Evolutionary conservation across 805 yeast genomes (phyloP).

Genomic region (Metschnikowia peoriensis): DNA sequence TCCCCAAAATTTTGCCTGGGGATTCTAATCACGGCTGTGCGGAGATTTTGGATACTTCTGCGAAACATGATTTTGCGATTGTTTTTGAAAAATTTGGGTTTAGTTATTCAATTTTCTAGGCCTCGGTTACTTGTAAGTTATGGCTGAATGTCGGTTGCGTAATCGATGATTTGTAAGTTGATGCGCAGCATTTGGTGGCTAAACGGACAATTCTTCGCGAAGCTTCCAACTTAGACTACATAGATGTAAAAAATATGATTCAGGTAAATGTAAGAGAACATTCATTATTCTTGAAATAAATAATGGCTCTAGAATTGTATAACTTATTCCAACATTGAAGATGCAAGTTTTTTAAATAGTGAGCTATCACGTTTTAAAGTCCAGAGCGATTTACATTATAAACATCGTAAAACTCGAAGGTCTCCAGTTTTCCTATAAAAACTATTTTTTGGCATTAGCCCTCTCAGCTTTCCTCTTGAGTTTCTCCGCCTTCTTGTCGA

Average conservation of each 20-base stretch:
- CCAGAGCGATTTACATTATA: neutral
- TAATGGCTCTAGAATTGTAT: too few relatives aligned
- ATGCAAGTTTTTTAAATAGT: too few relatives aligned
- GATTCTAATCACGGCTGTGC: neutral
- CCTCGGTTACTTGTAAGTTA: neutral
- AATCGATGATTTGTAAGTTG: neutral
- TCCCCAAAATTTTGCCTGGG: neutral
- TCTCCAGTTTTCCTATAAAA: neutral
- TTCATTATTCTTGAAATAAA: too few relatives aligned
- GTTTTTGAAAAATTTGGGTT: neutral
- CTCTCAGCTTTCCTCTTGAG: constrained; percentile 7
- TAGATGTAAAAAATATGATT: neutral
- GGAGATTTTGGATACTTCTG: neutral
- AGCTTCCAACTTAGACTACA: neutral
- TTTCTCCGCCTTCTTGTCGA: constrained; percentile 19
- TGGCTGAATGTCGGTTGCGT: neutral
- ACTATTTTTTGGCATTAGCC: constrained; percentile 1
- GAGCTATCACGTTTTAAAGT: neutral
- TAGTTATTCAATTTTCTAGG: too few relatives aligned
- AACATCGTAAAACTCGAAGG: neutral
- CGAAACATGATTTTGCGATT: neutral
- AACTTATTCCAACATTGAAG: too few relatives aligned
- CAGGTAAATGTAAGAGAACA: too few relatives aligned
- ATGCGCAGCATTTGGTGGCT: neutral
- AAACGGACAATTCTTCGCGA: neutral